Percentiles rank a stretch among this genome's conserved stretches.
Conservation (phyloP, 2,329 filamentous ascomycete genomes). For the Cordyceps cateniannulata region DNA sequence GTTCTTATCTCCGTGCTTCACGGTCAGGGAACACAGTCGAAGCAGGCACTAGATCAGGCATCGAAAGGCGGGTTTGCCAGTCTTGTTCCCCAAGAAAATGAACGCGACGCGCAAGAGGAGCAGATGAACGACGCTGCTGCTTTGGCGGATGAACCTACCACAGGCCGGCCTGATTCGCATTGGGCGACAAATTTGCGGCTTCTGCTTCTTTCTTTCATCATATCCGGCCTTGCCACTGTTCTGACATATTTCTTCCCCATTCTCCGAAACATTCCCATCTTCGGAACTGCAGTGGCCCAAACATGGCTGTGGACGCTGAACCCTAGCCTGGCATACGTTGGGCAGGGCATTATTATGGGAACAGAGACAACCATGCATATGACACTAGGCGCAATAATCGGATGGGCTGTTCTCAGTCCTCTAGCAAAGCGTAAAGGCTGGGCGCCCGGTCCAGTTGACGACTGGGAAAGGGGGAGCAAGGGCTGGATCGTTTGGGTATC, state of each 20-base stretch:
- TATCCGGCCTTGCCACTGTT: constrained; percentile 65
- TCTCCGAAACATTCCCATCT: constrained; percentile 78
- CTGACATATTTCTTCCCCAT: constrained; percentile 85
- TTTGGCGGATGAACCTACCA: constrained; percentile 24
- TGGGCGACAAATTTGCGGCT: constrained; percentile 46
- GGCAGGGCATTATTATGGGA: constrained; percentile 98
- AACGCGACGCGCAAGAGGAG: constrained; percentile 18
- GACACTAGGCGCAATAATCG: constrained; percentile 80
- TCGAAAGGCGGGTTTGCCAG: constrained; percentile 37
- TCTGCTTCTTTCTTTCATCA: constrained; percentile 48
- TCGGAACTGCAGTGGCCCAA: constrained; percentile 66
- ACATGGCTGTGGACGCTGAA: constrained; percentile 96
- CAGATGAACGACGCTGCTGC: constrained; percentile 27
- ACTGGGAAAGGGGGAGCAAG: constrained; percentile 91
- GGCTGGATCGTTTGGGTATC: constrained; percentile 99
- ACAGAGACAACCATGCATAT: constrained; percentile 92
- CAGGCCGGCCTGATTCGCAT: constrained; percentile 18
- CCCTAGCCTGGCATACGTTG: constrained; percentile 92
- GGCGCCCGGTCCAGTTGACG: constrained; percentile 78
- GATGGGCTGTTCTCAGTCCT: constrained; percentile 87
- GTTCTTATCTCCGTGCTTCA: constrained; percentile 89
- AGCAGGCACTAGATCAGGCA: constrained; percentile 28
- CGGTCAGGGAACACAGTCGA: constrained; percentile 41
- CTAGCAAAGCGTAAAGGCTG: constrained; percentile 79
- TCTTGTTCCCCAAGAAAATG: constrained; percentile 30